A percentile compares a stretch with the other conserved stretches of the same genome.
Conservation (phyloP, 75 land plant genomes). For the Selaginella moellendorffii region DNA sequence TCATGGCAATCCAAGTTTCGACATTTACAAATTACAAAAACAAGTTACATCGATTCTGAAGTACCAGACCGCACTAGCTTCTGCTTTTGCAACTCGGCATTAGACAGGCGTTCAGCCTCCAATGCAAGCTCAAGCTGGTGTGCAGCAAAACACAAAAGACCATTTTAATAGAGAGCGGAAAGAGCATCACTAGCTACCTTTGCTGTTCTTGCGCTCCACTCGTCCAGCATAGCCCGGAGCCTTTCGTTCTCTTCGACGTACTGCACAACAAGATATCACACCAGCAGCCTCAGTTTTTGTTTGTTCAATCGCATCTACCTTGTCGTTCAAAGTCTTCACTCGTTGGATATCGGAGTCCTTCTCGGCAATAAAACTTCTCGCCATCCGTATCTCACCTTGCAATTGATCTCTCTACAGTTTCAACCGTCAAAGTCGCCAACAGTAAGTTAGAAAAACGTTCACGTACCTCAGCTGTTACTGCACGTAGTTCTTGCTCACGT, state of each 20-base stretch:
- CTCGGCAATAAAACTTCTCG: slow-evolving; percentile 72
- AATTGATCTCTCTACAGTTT: slow-evolving; percentile 66
- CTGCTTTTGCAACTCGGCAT: slow-evolving; percentile 60
- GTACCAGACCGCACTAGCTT: too few relatives aligned
- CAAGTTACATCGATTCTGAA: too few relatives aligned
- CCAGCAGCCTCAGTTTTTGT: background rate
- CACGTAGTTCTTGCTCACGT: slow-evolving; percentile 91
- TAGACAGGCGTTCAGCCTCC: slow-evolving; percentile 58
- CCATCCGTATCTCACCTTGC: slow-evolving; percentile 74
- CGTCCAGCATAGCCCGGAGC: slow-evolving; percentile 74
- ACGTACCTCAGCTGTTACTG: slow-evolving; percentile 87
- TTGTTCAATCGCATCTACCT: slow-evolving; percentile 31
- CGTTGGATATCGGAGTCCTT: slow-evolving; percentile 57
- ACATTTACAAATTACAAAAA: too few relatives aligned
- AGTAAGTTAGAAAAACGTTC: background rate
- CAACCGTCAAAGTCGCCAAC: background rate
- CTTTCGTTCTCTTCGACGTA: slow-evolving; percentile 87
- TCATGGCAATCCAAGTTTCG: too few relatives aligned
- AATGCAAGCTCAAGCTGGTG: slow-evolving; percentile 76
- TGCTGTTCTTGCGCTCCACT: slow-evolving; percentile 88
- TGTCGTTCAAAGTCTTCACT: slow-evolving; percentile 50
- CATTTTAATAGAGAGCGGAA: background rate
- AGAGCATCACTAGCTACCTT: slow-evolving; percentile 36
- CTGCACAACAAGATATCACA: slow-evolving; percentile 19
- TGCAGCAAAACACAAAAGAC: background rate